Percentiles rank a stretch among this genome's conserved stretches.
Conservation (phyloP, 176 grass and related monocot species). For the Themeda triandra region DNA sequence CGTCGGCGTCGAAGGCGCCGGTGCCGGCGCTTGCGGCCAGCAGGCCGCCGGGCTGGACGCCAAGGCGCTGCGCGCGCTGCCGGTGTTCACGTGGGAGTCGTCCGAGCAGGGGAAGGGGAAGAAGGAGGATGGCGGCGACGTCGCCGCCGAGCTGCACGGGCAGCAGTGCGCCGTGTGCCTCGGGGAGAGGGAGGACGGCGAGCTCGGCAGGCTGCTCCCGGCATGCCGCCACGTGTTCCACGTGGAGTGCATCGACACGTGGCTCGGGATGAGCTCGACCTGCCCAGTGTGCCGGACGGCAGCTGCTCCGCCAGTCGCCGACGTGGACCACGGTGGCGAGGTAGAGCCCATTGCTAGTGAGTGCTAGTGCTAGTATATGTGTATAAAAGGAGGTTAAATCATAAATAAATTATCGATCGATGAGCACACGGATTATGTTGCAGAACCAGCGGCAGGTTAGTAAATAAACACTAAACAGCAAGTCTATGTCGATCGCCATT, state of each 20-base stretch:
- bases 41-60: constrained; percentile 25
- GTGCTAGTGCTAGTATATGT: background rate
- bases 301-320: background rate
- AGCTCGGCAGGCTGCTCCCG: constrained; percentile 49
- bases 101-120: background rate
- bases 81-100: constrained; percentile 36
- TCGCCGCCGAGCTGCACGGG: background rate
- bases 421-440: background rate
- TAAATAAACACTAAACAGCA: too few relatives aligned
- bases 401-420: background rate
- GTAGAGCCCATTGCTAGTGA: background rate
- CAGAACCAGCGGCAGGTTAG: too few relatives aligned
- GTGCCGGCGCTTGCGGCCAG: background rate
- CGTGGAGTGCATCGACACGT: constrained; percentile 53
- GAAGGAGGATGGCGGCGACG: background rate
- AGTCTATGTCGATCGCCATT: too few relatives aligned
- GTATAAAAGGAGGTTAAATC: background rate
- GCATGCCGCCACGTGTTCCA: constrained; percentile 59
- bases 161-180: constrained; percentile 54
- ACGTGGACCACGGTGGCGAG: background rate
- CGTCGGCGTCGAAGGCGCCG: background rate
- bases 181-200: constrained; percentile 43
- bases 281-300: constrained; percentile 50
- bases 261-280: constrained; percentile 46
- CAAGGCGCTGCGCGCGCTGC: constrained; percentile 43